Base-by-base conservation (phyloP, 805 yeast genomes). In the Dipodascopsis tothii region DNA sequence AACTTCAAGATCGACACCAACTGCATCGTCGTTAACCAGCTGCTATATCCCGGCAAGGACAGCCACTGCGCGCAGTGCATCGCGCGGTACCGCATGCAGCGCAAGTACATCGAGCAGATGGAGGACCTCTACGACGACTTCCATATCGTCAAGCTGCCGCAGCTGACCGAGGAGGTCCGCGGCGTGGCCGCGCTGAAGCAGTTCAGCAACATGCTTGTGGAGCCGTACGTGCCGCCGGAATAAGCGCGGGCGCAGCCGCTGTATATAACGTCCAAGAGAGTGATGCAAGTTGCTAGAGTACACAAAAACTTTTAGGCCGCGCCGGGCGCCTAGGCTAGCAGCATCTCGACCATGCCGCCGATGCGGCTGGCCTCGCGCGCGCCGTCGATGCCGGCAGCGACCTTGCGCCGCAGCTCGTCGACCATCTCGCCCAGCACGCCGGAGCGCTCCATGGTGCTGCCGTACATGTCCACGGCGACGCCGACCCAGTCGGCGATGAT, bases 1-100 rank as follows among this genome's bases (percentile, higher is more conserved):
- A 79, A 90, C 43, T 92, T 85, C 67, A 84, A 87, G 54, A 92
- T 92, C 81, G 99, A 92, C 65, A 95, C 94, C 51, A 90, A 87
- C 65, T 83, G 96, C 32, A 92, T 92, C 59, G 88, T 92, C 51
- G 95, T 94, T 42, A 92, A 92, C 68, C 98, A 92, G 67, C 73
- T 92, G 53, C 70, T 92, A 48, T 84, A 82, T 67, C 92, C 96
- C n/a, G 80, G 77, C 43, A 51, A 62, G 40, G 82, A 75, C 37
- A 75, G 77, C 50, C 69, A 71, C 50, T 92, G 98, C 69, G 82
- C 80, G 61, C 81, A 96, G 67, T 92, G 98, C 67, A 80, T 75
- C 54, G 77, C 95, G 6, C 81, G 99, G 67, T 78, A 92, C 80
- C 81, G 84, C 68, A 87, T 92, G 94, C 99, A 92, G 68, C 81